phyloP scores from a whole-genome alignment of 768 basidiomycete species.

The Cyclocybe aegerita region DNA sequence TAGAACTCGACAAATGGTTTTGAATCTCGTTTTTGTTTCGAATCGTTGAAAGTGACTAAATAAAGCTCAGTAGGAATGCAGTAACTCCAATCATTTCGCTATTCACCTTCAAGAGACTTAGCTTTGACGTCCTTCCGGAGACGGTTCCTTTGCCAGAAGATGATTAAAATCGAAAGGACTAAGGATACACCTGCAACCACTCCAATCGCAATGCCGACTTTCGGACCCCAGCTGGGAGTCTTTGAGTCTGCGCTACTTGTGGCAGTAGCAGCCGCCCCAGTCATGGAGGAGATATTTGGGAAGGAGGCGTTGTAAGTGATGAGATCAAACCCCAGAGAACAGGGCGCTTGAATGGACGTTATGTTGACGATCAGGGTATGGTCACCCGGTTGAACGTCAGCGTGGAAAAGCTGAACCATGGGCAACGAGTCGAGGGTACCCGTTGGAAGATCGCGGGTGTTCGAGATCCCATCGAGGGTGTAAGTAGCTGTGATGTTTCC shows the following conservation, averaged over 20 bases:
- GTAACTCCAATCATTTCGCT: no score
- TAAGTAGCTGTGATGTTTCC: slow-evolving; percentile 34
- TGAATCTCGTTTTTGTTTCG: background rate
- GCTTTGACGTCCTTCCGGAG: background rate
- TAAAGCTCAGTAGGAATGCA: no score
- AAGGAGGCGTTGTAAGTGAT: slow-evolving; percentile 37
- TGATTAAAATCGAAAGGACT: slow-evolving; percentile 7
- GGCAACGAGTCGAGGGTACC: slow-evolving; percentile 28
- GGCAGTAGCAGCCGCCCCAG: slow-evolving; percentile 1
- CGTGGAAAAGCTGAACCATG: slow-evolving; percentile 34
- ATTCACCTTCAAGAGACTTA: background rate
- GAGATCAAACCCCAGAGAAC: slow-evolving; percentile 38
- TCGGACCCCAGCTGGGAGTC: slow-evolving; percentile 4
- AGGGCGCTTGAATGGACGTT: slow-evolving; percentile 29
- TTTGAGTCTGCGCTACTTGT: background rate
- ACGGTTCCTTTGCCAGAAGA: slow-evolving; percentile 11
- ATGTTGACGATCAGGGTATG: slow-evolving; percentile 38
- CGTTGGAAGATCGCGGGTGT: slow-evolving; percentile 22
- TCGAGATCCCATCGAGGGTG: slow-evolving; percentile 32
- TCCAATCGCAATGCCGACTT: slow-evolving; percentile 18
- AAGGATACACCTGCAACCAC: slow-evolving; percentile 14
- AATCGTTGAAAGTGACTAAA: background rate
- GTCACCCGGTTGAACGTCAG: slow-evolving; percentile 30
- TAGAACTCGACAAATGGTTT: no score
- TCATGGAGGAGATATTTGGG: slow-evolving; percentile 14